Conservation (phyloP, 2,329 filamentous ascomycete genomes). For the Ceratocystis huliohia region DNA sequence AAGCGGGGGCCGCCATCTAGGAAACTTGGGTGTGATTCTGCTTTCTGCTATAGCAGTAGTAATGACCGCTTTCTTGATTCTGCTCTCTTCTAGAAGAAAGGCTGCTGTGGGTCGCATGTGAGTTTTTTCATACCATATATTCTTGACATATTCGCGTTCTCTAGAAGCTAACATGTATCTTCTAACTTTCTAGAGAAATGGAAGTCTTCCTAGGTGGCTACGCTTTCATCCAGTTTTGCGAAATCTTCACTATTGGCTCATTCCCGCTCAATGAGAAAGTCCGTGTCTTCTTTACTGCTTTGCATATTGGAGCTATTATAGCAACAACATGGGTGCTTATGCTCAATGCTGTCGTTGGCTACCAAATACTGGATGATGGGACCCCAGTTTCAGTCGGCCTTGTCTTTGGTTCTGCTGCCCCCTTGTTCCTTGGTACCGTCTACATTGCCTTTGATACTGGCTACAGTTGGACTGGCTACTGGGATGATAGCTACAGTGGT, state of each 20-base stretch:
- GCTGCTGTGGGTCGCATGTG: slow-evolving; percentile 89
- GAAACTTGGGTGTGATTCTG: slow-evolving; percentile 87
- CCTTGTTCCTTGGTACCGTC: slow-evolving; percentile 76
- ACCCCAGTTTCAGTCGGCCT: slow-evolving; percentile 72
- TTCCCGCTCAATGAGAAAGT: slow-evolving; percentile 63
- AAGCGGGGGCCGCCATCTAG: slow-evolving; percentile 51
- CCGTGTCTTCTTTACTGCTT: slow-evolving; percentile 70
- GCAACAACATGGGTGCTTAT: slow-evolving; percentile 84
- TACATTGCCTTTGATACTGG: slow-evolving; percentile 94
- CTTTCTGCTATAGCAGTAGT: slow-evolving; percentile 66
- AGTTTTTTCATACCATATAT: slow-evolving; percentile 24
- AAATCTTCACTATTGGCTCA: slow-evolving; percentile 88
- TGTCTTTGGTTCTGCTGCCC: slow-evolving; percentile 54
- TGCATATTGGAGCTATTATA: slow-evolving; percentile 80
- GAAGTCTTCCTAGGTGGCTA: slow-evolving; percentile 83
- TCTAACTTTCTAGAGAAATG: slow-evolving; percentile 58
- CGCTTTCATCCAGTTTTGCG: slow-evolving; percentile 79
- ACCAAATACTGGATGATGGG: slow-evolving; percentile 85
- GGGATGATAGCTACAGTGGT: slow-evolving; percentile 44
- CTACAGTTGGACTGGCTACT: slow-evolving; percentile 71
- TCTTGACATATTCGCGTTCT: slow-evolving; percentile 16
- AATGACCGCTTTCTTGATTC: slow-evolving; percentile 53
- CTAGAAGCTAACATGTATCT: not conserved
- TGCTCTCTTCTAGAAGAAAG: slow-evolving; percentile 75
- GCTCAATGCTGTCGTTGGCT: slow-evolving; percentile 84